These are phyloP conservation scores for Lepiota venenata DNA, from an alignment of 768 basidiomycete species.

Conservation along the genomic window DNA sequence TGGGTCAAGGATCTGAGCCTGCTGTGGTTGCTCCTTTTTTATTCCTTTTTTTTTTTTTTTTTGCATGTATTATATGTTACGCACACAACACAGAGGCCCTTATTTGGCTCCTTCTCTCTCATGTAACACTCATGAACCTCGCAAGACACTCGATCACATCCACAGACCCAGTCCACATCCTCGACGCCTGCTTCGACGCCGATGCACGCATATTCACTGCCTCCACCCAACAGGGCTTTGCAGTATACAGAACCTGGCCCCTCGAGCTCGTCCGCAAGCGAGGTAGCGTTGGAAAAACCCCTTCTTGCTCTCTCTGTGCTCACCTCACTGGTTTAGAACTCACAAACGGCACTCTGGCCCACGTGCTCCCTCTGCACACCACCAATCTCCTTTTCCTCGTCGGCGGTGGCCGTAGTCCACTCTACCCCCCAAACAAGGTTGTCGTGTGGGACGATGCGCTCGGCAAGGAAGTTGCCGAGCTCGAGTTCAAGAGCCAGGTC, in stretches of 20 bases:
- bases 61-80: conserved; percentile 11
- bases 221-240: conserved; percentile 78
- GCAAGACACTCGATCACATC: conserved; percentile 81
- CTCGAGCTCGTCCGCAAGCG: conserved; percentile 77
- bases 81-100: conserved; percentile 7
- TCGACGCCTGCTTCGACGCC: conserved; percentile 78
- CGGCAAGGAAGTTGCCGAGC: conserved; percentile 77
- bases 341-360: conserved; percentile 73
- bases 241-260: conserved; percentile 75
- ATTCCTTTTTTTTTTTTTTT: conserved; percentile 4
- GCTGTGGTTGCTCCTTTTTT: background rate
- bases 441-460: conserved; percentile 84
- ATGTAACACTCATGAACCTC: conserved; percentile 62
- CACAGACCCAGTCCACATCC: conserved; percentile 69
- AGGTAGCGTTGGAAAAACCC: conserved; percentile 45
- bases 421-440: conserved; percentile 91
- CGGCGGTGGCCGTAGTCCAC: conserved; percentile 84
- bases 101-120: background rate
- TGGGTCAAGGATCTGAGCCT: conserved; percentile 7
- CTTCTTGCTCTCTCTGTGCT: conserved; percentile 4
- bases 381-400: conserved; percentile 83
- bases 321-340: conserved; percentile 49
- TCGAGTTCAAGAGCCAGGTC: conserved; percentile 85
- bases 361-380: conserved; percentile 73
- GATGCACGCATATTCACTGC: conserved; percentile 79